Conservation (phyloP, 2,329 filamentous ascomycete species). For the Cladosporium halotolerans region DNA sequence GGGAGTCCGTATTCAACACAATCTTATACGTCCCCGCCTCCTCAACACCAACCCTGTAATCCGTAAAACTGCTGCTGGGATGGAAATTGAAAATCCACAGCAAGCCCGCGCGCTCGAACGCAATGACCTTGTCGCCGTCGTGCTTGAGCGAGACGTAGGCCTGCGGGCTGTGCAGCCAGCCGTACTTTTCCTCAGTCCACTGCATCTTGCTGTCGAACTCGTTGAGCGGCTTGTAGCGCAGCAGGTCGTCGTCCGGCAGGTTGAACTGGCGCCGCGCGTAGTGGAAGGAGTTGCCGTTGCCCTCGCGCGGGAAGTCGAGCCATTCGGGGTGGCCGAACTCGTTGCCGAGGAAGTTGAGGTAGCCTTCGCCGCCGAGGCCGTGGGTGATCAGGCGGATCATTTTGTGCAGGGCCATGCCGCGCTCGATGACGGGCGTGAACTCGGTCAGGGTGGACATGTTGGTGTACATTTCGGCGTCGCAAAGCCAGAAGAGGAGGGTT, state of each 20-base stretch:
- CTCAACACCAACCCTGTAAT: conserved; percentile 89
- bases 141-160: conserved; percentile 93
- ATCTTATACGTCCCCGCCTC: conserved; percentile 77
- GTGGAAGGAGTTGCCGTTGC: conserved; percentile 41
- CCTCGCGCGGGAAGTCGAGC: conserved; percentile 94
- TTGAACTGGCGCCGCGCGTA: conserved; percentile 75
- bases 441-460: conserved; percentile 85
- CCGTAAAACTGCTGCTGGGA: conserved; percentile 72
- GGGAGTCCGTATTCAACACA: conserved; percentile 73
- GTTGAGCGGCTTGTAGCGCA: conserved; percentile 88
- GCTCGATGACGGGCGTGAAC: conserved; percentile 81
- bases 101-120: conserved; percentile 86
- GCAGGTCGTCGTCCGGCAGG: conserved; percentile 73
- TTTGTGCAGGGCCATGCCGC: conserved; percentile 91
- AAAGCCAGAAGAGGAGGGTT: conserved; percentile 94
- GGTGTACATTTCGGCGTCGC: conserved; percentile 94
- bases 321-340: conserved; percentile 98
- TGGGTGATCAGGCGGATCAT: conserved; percentile 95
- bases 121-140: conserved; percentile 86
- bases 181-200: conserved; percentile 75
- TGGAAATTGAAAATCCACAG: conserved; percentile 98
- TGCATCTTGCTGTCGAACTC: conserved; percentile 94
- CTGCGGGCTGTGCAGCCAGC: conserved; percentile 80
- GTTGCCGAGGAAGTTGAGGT: conserved; percentile 97
- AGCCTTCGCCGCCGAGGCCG: conserved; percentile 85